Evolutionary conservation across 495 filamentous ascomycete genomes (phyloP).

Genomic region (Penicillium ochrochloron): DNA sequence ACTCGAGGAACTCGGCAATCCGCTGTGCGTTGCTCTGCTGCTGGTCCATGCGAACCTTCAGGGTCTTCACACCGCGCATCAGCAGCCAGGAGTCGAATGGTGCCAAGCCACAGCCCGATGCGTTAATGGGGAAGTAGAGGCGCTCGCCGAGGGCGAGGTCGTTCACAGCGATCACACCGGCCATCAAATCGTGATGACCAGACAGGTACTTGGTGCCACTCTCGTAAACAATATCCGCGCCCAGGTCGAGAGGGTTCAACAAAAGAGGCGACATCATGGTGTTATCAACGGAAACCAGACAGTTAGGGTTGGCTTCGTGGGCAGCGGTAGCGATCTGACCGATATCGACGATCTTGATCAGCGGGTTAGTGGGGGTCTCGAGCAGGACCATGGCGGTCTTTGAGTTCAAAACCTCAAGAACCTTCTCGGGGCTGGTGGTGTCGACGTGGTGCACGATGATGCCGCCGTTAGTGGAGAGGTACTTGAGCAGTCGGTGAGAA

Average conservation of each 20-base stretch:
- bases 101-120: constrained; percentile 88
- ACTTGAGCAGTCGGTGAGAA: constrained; percentile 92
- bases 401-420: constrained; percentile 65
- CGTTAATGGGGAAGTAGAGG: constrained; percentile 95
- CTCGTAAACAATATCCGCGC: constrained; percentile 96
- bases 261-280: constrained; percentile 97
- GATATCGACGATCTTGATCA: constrained; percentile 98
- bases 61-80: constrained; percentile 91
- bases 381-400: constrained; percentile 97
- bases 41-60: constrained; percentile 97
- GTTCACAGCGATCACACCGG: constrained; percentile 91
- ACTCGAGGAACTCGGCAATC: constrained; percentile 91
- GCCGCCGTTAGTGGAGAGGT: constrained; percentile 80
- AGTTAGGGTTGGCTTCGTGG: constrained; percentile 78
- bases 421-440: constrained; percentile 74
- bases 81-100: constrained; percentile 96
- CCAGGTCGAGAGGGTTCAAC: constrained; percentile 87
- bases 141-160: constrained; percentile 79
- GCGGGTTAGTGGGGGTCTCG: constrained; percentile 94
- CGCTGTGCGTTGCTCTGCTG: constrained; percentile 89
- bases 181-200: constrained; percentile 98
- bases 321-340: constrained; percentile 71
- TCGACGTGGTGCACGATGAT: constrained; percentile 97
- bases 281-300: constrained; percentile 93
- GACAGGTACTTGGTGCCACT: constrained; percentile 97